Conservation (phyloP, 73 alveolate genomes). For the Strombidium stylifer region DNA sequence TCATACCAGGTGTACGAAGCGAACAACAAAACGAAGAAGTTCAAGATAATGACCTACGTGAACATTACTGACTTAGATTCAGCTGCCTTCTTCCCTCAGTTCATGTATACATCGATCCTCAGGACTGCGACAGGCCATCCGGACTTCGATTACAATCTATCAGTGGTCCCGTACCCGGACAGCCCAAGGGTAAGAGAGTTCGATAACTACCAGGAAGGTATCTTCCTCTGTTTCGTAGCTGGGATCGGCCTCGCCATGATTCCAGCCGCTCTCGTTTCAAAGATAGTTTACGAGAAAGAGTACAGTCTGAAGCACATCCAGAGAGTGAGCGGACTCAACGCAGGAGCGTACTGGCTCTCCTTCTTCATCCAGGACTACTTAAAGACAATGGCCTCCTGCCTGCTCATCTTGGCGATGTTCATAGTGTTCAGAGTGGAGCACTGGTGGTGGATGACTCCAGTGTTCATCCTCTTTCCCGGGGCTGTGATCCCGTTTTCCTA, state of each 20-base stretch:
- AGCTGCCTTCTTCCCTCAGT: conserved; percentile 44
- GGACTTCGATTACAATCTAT: not conserved
- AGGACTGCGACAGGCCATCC: conserved; percentile 18
- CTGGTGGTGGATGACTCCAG: no score
- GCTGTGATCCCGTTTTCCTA: conserved; percentile 92
- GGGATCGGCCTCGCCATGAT: conserved; percentile 94
- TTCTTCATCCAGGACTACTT: conserved; percentile 87
- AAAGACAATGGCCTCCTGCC: conserved; percentile 75
- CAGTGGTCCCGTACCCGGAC: conserved; percentile 39
- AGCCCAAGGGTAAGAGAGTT: conserved; percentile 52
- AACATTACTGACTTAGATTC: conserved; percentile 50
- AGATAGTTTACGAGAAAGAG: conserved; percentile 89
- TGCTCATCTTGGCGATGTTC: conserved; percentile 61
- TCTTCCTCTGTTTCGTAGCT: conserved; percentile 65
- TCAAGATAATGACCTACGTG: conserved; percentile 27
- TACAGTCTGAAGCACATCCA: conserved; percentile 91
- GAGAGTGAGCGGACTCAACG: conserved; percentile 83
- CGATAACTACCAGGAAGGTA: conserved; percentile 52
- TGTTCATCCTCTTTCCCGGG: conserved; percentile 74
- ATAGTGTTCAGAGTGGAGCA: conserved; percentile 36
- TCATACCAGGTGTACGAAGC: conserved; percentile 26
- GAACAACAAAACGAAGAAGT: conserved; percentile 42
- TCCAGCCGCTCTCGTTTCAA: conserved; percentile 87
- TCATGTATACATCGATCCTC: conserved; percentile 46
- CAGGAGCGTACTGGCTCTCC: conserved; percentile 92